Base-by-base conservation (phyloP, 2,329 filamentous ascomycete species). In the Cadophora gregata region DNA sequence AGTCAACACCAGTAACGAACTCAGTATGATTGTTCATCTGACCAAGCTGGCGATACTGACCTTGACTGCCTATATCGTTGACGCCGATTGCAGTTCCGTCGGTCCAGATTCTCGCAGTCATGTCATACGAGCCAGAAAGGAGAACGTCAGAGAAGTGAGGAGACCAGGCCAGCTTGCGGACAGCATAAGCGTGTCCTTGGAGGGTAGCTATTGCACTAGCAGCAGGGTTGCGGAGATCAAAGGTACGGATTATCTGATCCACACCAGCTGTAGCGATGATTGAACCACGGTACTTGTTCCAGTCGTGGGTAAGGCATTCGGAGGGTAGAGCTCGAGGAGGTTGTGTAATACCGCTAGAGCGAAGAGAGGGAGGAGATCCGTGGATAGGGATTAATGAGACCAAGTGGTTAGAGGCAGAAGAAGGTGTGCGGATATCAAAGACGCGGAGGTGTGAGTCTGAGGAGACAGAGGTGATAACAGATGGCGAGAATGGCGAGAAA, bases 221-320 rank as follows among this genome's bases (percentile, higher is more conserved):
- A 5, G 84, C 81, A 0, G 93, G 91, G 74, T 88, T 90, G 51
- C 96, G 86, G 55, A 97, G 90, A 78, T 99, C 96, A 75, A 98
- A 98, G 0, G 92, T 96, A 58, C 96, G 89, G 68, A 99, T 90
- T 21, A 90, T 81, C 63, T 92, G 87, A 78, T 99, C 96, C 3
- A 98, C 96, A 63, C 96, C 95, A 1, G 88, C 96, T 0, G 93
- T 93, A 0, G 96, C 96, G 63, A 99, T 82, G 29, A 97, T 84
- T 0, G 89, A 90, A 71, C 93, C 88, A 47, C 91, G 87, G 80
- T 99, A 99, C 80, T 99, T 99, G 82, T 99, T 99, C 96, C 96
- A 99, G 79, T 99, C 96, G 80, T 98, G 96, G 0, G 94, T 97
- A 36, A 99, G 85, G 45, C 93, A 88, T 82, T 99, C 96, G 10